A percentile compares a stretch with the other conserved stretches of the same genome.
phyloP scores from a whole-genome alignment of 495 filamentous ascomycete species.

The Penicillium mononematosum region DNA sequence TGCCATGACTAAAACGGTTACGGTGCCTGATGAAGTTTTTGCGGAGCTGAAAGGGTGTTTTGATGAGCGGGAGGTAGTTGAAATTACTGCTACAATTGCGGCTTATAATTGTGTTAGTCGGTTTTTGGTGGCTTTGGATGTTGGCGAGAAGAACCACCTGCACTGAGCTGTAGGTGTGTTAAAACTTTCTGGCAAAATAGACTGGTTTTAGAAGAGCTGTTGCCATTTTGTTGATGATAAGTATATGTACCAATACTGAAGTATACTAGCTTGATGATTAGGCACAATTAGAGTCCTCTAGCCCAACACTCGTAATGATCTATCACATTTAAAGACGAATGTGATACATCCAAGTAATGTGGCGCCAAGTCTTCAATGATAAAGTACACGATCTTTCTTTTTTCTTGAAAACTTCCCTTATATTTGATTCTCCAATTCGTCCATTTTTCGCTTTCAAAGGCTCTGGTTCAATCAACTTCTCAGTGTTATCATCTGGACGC shows the following conservation, averaged over 20 bases:
- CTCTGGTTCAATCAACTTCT: background rate
- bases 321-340: background rate
- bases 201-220: background rate
- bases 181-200: background rate
- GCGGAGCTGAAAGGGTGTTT: constrained; percentile 56
- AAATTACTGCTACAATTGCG: constrained; percentile 76
- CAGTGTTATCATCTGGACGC: background rate
- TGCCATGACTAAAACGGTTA: constrained; percentile 68
- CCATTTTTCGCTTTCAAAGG: background rate
- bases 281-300: background rate
- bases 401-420: background rate
- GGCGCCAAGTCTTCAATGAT: background rate
- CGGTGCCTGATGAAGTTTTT: constrained; percentile 64
- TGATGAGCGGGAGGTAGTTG: constrained; percentile 67
- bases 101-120: constrained; percentile 85
- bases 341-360: background rate
- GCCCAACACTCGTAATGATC: background rate
- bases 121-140: constrained; percentile 80
- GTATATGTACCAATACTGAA: background rate
- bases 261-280: background rate
- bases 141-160: constrained; percentile 57
- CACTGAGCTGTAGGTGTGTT: background rate
- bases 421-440: background rate
- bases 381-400: background rate
- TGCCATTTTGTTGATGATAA: background rate